Percentiles rank a stretch among this genome's conserved stretches.
These are phyloP conservation scores for Aspergillus sp. DNA, from an alignment of 2,329 filamentous ascomycete genomes.

Conservation along the genomic window DNA sequence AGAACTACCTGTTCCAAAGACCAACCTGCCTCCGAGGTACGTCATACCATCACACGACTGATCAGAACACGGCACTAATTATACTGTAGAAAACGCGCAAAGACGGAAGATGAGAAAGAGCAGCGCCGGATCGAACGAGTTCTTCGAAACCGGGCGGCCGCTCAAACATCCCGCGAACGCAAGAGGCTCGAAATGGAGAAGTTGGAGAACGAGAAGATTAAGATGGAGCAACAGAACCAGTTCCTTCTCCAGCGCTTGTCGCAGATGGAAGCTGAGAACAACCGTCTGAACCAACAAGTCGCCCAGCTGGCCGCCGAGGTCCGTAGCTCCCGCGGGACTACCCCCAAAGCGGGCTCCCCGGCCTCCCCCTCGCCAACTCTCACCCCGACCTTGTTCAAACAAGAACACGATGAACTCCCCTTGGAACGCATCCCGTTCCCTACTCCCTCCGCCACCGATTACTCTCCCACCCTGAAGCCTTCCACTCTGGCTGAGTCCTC, in stretches of 20 bases:
- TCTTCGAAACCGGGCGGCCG: slow-evolving; percentile 90
- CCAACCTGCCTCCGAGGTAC: slow-evolving; percentile 85
- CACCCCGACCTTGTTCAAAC: slow-evolving; percentile 42
- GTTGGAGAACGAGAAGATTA: slow-evolving; percentile 63
- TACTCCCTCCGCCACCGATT: slow-evolving; percentile 36
- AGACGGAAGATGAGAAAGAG: slow-evolving; percentile 98
- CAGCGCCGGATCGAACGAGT: slow-evolving; percentile 96
- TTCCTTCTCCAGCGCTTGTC: slow-evolving; percentile 64
- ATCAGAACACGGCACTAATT: slow-evolving; percentile 9
- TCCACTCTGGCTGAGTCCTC: slow-evolving; percentile 57
- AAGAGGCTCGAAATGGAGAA: slow-evolving; percentile 88
- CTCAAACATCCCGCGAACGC: slow-evolving; percentile 92
- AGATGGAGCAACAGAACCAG: slow-evolving; percentile 68
- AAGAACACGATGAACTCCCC: slow-evolving; percentile 41
- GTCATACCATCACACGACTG: not conserved
- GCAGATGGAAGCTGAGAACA: slow-evolving; percentile 57
- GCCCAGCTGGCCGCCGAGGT: slow-evolving; percentile 49
- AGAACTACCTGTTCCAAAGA: slow-evolving; percentile 93
- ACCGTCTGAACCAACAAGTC: slow-evolving; percentile 49
- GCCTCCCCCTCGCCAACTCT: slow-evolving; percentile 37
- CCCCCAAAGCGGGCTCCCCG: slow-evolving; percentile 36
- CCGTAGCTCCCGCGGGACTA: slow-evolving; percentile 37
- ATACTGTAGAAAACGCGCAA: slow-evolving; percentile 76
- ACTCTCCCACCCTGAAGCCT: slow-evolving; percentile 39
- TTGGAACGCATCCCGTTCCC: slow-evolving; percentile 41